These are phyloP conservation scores for Metschnikowia santaceciliae DNA, from an alignment of 805 yeast genomes.

Conservation along the genomic window DNA sequence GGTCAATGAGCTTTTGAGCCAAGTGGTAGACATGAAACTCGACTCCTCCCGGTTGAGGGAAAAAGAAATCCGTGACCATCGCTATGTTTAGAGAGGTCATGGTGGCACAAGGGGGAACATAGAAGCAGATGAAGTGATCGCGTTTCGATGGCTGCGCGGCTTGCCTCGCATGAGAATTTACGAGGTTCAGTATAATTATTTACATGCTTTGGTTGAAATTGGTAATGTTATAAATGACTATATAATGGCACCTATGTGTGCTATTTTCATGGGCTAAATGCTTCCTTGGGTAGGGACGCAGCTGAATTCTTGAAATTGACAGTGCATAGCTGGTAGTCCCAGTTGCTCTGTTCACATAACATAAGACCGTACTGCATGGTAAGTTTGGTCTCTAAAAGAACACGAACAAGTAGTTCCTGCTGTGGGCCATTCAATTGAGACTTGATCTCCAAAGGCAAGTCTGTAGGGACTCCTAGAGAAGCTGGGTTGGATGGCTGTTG, in stretches of 20 bases:
- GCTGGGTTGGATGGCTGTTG: slow-evolving; percentile 9
- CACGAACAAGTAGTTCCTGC: slow-evolving; percentile 58
- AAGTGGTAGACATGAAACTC: slow-evolving; percentile 92
- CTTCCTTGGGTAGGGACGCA: slow-evolving; percentile 44
- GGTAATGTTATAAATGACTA: neutral
- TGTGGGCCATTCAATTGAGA: slow-evolving; percentile 51
- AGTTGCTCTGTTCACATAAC: slow-evolving; percentile 83
- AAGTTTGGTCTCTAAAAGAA: slow-evolving; percentile 69
- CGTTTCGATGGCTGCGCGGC: slow-evolving; percentile 2
- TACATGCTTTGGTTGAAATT: neutral
- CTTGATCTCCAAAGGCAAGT: slow-evolving; percentile 54
- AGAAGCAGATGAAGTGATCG: neutral
- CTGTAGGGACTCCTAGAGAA: slow-evolving; percentile 24
- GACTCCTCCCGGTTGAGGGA: slow-evolving; percentile 98
- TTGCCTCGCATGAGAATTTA: neutral
- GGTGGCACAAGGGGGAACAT: neutral
- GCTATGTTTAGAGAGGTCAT: slow-evolving; percentile 31
- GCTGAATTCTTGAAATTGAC: slow-evolving; percentile 67
- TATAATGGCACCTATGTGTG: neutral
- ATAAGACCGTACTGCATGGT: slow-evolving; percentile 75
- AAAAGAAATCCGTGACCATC: slow-evolving; percentile 96
- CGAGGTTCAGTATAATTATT: neutral
- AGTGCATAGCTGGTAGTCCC: slow-evolving; percentile 71
- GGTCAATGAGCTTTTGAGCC: slow-evolving; percentile 71
- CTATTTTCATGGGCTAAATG: slow-evolving; percentile 18